Evolutionary conservation across 768 basidiomycete genomes (phyloP).

Genomic region (Stropharia rugosoannulata): DNA sequence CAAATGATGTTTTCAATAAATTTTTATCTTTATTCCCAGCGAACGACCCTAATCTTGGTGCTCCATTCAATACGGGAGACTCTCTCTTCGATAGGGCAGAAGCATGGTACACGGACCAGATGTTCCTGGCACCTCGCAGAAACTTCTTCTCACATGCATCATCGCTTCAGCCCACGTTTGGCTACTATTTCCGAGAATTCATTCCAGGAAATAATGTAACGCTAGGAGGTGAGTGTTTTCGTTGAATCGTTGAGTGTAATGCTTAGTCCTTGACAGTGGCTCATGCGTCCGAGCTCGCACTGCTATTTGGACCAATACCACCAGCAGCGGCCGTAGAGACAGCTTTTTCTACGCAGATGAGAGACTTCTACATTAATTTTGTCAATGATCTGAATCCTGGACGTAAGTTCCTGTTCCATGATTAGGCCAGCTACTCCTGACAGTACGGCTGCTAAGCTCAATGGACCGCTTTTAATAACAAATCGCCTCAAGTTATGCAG

Average conservation of each 20-base stretch:
- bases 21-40: constrained; percentile 45
- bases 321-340: constrained; percentile 33
- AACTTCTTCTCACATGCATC: constrained; percentile 51
- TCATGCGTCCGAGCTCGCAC: constrained; percentile 47
- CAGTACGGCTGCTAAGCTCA: neutral
- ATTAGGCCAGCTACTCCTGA: neutral
- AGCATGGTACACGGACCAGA: constrained; percentile 59
- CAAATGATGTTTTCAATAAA: constrained; percentile 35
- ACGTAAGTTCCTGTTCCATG: constrained; percentile 30
- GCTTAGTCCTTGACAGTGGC: constrained; percentile 29
- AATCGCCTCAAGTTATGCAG: constrained; percentile 42
- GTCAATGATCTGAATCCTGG: constrained; percentile 56
- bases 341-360: constrained; percentile 45
- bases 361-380: constrained; percentile 57
- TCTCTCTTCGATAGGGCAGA: constrained; percentile 55
- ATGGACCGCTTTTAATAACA: constrained; percentile 45
- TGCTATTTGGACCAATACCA: constrained; percentile 50
- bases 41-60: constrained; percentile 45
- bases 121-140: constrained; percentile 52
- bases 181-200: constrained; percentile 55
- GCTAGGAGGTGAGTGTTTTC: constrained; percentile 40
- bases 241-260: neutral
- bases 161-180: constrained; percentile 46
- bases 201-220: constrained; percentile 50
- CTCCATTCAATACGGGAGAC: constrained; percentile 58